A percentile compares a stretch with the other conserved stretches of the same genome.
Conservation (phyloP, 805 yeast genomes). For the Metschnikowia matae region DNA sequence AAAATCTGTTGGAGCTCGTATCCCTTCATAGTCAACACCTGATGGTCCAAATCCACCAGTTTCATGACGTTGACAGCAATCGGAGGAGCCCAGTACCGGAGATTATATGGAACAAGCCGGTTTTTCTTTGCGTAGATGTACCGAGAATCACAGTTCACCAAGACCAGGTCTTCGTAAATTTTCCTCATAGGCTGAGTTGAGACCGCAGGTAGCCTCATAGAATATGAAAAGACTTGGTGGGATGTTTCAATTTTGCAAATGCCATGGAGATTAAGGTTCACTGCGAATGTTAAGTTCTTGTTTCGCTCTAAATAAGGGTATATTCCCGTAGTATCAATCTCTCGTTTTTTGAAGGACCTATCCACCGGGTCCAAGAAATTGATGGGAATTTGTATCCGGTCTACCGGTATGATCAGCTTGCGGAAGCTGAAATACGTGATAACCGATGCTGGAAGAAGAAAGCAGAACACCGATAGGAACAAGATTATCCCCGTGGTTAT, state of each 20-base stretch:
- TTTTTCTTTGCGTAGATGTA: slow-evolving; percentile 29
- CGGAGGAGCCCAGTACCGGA: slow-evolving; percentile 38
- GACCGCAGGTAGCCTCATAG: slow-evolving; percentile 4
- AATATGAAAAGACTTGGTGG: slow-evolving; percentile 16
- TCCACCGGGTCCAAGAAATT: neutral
- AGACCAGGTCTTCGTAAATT: slow-evolving; percentile 11
- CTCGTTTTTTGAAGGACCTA: slow-evolving; percentile 2
- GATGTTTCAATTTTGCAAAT: slow-evolving; percentile 22
- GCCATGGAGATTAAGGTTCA: slow-evolving; percentile 21
- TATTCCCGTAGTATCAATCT: slow-evolving; percentile 2
- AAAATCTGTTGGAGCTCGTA: slow-evolving; percentile 7
- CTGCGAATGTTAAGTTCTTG: slow-evolving; percentile 11
- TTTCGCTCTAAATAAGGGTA: slow-evolving; percentile 12
- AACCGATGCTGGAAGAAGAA: slow-evolving; percentile 34
- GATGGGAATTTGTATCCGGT: slow-evolving; percentile 13
- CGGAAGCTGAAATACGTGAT: slow-evolving; percentile 35
- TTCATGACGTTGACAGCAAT: slow-evolving; percentile 20
- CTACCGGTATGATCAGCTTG: slow-evolving; percentile 29
- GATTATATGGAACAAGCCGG: slow-evolving; percentile 31
- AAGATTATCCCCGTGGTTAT: slow-evolving; percentile 10
- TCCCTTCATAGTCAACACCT: slow-evolving; percentile 12
- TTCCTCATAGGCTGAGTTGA: neutral
- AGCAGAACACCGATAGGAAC: slow-evolving; percentile 20
- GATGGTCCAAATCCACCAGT: slow-evolving; percentile 14
- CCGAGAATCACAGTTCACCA: slow-evolving; percentile 30